These are phyloP conservation scores for Yamadazyma triangularis DNA, from an alignment of 1,139 yeast genomes.

Conservation along the genomic window DNA sequence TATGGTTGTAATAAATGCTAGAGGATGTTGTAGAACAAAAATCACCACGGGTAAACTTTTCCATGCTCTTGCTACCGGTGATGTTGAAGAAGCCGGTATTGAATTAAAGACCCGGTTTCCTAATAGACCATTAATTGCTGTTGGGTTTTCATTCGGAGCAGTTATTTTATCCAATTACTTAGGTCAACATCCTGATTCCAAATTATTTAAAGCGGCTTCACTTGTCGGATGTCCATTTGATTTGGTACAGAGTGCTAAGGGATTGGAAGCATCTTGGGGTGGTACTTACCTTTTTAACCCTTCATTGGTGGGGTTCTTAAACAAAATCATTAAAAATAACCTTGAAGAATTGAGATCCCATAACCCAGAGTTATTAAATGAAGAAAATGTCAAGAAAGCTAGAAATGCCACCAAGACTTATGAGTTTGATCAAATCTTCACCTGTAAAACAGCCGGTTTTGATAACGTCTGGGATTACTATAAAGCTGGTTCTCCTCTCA, in stretches of 20 bases:
- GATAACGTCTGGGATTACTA: constrained; percentile 70
- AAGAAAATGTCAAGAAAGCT: constrained; percentile 28
- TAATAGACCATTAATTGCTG: constrained; percentile 65
- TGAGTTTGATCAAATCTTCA: constrained; percentile 69
- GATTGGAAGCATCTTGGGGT: constrained; percentile 49
- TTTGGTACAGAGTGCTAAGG: constrained; percentile 52
- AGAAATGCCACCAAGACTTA: constrained; percentile 32
- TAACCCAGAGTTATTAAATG: constrained; percentile 28
- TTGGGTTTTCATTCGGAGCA: constrained; percentile 90
- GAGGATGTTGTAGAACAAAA: constrained; percentile 86
- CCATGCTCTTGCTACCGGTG: constrained; percentile 72
- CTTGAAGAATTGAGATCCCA: constrained; percentile 43
- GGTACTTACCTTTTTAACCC: constrained; percentile 63
- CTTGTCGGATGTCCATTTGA: constrained; percentile 86
- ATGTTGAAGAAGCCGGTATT: constrained; percentile 56
- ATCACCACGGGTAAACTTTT: constrained; percentile 72
- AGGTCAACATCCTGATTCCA: constrained; percentile 52
- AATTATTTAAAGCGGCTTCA: constrained; percentile 57
- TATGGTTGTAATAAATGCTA: constrained; percentile 68
- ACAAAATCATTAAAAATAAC: constrained; percentile 60
- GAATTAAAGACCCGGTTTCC: constrained; percentile 59
- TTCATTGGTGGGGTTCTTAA: constrained; percentile 61
- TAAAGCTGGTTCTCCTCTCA: constrained; percentile 60
- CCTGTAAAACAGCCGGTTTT: constrained; percentile 75
- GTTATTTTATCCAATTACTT: constrained; percentile 72